A percentile compares a stretch with the other conserved stretches of the same genome.
Evolutionary conservation across 345 rosid species (phyloP).

Genomic region (Linum lewisii): DNA sequence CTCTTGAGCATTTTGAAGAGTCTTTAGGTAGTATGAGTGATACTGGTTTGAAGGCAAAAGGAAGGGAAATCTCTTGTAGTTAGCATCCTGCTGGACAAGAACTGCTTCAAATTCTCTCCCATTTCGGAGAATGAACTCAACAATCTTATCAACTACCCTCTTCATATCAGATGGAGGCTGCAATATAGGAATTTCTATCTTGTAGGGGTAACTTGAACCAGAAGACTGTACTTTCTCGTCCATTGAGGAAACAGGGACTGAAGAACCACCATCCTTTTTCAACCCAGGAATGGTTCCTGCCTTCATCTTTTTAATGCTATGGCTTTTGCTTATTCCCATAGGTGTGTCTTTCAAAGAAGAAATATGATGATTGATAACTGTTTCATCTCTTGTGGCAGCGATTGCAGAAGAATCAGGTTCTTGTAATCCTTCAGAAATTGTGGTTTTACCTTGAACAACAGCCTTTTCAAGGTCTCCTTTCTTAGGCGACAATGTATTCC

Average conservation of each 20-base stretch:
- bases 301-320: slow-evolving; percentile 34
- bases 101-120: slow-evolving; percentile 81
- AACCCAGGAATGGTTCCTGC: slow-evolving; percentile 30
- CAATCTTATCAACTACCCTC: slow-evolving; percentile 80
- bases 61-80: slow-evolving; percentile 79
- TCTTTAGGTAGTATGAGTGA: slow-evolving; percentile 59
- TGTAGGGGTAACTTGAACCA: slow-evolving; percentile 20
- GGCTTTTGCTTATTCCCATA: slow-evolving; percentile 42
- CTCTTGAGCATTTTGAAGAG: slow-evolving; percentile 66
- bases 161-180: slow-evolving; percentile 87
- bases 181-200: slow-evolving; percentile 41
- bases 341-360: slow-evolving; percentile 35
- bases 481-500: slow-evolving; percentile 21
- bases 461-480: slow-evolving; percentile 21
- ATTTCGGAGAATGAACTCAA: slow-evolving; percentile 74
- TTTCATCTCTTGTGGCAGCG: slow-evolving; percentile 25
- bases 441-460: slow-evolving; percentile 18
- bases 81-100: slow-evolving; percentile 74
- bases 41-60: slow-evolving; percentile 57
- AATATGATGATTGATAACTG: slow-evolving; percentile 26
- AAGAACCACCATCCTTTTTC: slow-evolving; percentile 32
- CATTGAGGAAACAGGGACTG: slow-evolving; percentile 18
- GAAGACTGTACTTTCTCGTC: slow-evolving; percentile 30
- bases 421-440: slow-evolving; percentile 31
- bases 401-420: slow-evolving; percentile 20